These are phyloP conservation scores for Micromonas commoda DNA, from an alignment of 139 green algal species.

Conservation along the genomic window DNA sequence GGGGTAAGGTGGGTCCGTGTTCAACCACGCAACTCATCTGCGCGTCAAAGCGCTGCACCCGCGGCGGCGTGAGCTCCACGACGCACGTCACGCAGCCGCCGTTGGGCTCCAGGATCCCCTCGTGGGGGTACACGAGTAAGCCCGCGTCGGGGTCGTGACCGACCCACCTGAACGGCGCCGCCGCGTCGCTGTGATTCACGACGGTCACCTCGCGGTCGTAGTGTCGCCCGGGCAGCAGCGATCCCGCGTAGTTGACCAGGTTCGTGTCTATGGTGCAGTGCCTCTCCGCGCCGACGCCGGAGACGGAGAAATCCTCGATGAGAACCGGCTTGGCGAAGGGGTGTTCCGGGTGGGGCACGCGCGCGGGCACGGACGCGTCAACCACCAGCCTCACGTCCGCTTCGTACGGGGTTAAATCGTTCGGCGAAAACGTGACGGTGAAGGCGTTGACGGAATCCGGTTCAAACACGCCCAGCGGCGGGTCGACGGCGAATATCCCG, in stretches of 20 bases:
- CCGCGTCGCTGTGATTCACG: not conserved
- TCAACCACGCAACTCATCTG: not conserved
- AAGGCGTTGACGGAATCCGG: not conserved
- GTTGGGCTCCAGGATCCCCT: not conserved
- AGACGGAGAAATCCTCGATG: not conserved
- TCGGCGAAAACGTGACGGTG: slow-evolving; percentile 2
- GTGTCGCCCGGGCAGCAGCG: not conserved
- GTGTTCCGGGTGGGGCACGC: not conserved
- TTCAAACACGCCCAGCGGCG: not conserved
- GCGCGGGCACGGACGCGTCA: not conserved
- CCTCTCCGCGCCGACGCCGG: not conserved
- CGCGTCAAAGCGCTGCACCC: not conserved
- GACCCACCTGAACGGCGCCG: not conserved
- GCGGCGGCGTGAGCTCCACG: not conserved
- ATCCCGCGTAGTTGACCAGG: not conserved
- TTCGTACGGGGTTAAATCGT: not conserved
- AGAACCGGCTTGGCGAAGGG: not conserved
- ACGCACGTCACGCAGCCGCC: not conserved
- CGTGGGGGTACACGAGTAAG: not conserved
- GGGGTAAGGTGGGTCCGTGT: not conserved
- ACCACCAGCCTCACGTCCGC: not conserved
- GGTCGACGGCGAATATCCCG: not conserved
- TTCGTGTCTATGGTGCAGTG: not conserved
- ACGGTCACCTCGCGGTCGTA: not conserved
- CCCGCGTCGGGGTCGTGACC: not conserved